Evolutionary conservation across 441 rosid species (phyloP).

Genomic region (Biscutella laevigata): DNA sequence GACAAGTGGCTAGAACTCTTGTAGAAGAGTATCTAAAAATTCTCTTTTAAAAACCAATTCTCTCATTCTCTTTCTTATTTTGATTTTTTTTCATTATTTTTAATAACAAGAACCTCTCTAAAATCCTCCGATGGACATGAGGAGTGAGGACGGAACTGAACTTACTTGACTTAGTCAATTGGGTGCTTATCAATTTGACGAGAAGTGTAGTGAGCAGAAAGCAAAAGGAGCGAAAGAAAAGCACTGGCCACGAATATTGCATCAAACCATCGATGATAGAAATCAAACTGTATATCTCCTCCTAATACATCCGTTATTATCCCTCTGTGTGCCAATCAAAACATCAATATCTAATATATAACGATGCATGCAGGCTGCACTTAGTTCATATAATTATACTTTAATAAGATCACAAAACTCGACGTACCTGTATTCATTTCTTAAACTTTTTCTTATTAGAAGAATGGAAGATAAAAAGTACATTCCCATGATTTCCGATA

Average conservation of each 20-base stretch:
- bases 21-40: too few species aligned
- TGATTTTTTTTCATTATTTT: too few species aligned
- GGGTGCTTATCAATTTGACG: conserved; percentile 95
- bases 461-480: conserved; percentile 94
- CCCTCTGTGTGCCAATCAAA: conserved; percentile 50
- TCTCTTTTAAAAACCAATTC: too few species aligned
- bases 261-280: conserved; percentile 97
- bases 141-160: too few species aligned
- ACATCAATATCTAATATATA: too few species aligned
- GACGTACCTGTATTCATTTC: conserved; percentile 74
- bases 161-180: conserved; percentile 45
- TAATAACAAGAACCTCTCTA: too few species aligned
- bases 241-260: conserved; percentile 97
- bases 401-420: neutral
- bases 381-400: neutral
- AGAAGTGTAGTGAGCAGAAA: conserved; percentile 93
- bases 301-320: conserved; percentile 94
- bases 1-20: too few species aligned
- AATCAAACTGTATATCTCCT: conserved; percentile 96
- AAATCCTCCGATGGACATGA: too few species aligned
- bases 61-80: too few species aligned
- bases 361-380: neutral
- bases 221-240: conserved; percentile 83
- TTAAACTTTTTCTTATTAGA: conserved; percentile 92
- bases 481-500: conserved; percentile 99